These are phyloP conservation scores for Kodamaea fungicola DNA, from an alignment of 1,139 yeast species.

Conservation along the genomic window DNA sequence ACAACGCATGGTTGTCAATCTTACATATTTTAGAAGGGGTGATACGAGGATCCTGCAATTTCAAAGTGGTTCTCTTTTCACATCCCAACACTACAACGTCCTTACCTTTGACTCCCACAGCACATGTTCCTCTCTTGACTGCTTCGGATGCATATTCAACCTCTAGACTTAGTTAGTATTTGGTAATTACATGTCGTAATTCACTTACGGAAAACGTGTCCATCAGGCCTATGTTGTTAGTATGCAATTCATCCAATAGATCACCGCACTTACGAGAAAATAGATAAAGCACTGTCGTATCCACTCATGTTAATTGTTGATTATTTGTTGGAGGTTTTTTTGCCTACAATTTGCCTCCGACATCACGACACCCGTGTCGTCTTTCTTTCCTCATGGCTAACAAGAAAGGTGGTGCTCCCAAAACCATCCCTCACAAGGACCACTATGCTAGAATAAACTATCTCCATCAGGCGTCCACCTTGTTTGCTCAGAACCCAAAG, in stretches of 20 bases:
- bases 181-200: not conserved
- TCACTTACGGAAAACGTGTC: slow-evolving; percentile 86
- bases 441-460: slow-evolving; percentile 57
- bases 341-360: slow-evolving; percentile 8
- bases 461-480: slow-evolving; percentile 49
- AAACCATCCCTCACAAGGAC: slow-evolving; percentile 50
- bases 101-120: slow-evolving; percentile 93
- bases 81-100: slow-evolving; percentile 91
- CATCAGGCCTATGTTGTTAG: slow-evolving; percentile 75
- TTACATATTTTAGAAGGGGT: slow-evolving; percentile 93
- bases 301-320: slow-evolving; percentile 68
- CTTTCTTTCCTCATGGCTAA: not conserved
- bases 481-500: slow-evolving; percentile 19
- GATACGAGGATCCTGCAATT: slow-evolving; percentile 92
- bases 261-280: slow-evolving; percentile 76
- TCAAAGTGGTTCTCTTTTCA: slow-evolving; percentile 92
- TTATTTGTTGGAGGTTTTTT: slow-evolving; percentile 4
- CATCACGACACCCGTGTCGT: slow-evolving; percentile 3
- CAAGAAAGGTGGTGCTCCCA: slow-evolving; percentile 17
- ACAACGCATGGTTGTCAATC: slow-evolving; percentile 83
- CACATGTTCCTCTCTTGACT: slow-evolving; percentile 96
- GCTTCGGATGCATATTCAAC: slow-evolving; percentile 98
- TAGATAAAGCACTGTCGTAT: slow-evolving; percentile 98
- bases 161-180: slow-evolving; percentile 45
- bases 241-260: slow-evolving; percentile 4